Conservation (phyloP, 2,329 filamentous ascomycete species). For the Fusarium multiceps region DNA sequence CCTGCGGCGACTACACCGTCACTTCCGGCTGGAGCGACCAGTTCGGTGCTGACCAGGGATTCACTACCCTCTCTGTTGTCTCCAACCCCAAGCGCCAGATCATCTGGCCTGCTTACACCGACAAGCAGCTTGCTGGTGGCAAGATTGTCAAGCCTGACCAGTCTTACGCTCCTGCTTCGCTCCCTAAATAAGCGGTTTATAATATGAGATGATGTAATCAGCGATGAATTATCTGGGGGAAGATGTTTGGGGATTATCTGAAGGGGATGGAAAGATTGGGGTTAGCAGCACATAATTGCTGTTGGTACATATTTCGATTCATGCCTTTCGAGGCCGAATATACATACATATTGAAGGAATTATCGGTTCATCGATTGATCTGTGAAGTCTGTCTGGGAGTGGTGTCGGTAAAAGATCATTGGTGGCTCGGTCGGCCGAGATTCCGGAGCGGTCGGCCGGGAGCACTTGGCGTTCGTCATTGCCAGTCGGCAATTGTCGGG, state of each 20-base stretch:
- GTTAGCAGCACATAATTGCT: constrained; percentile 2
- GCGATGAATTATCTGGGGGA: neutral
- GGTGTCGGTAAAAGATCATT: neutral
- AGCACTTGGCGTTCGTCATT: neutral
- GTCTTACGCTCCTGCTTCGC: constrained; percentile 54
- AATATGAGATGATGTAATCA: neutral
- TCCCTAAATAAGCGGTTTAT: constrained; percentile 38
- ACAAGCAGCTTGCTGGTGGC: constrained; percentile 59
- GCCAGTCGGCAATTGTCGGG: neutral
- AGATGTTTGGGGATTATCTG: neutral
- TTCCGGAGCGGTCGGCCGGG: neutral
- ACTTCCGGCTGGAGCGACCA: constrained; percentile 64
- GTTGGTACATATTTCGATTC: constrained; percentile 15
- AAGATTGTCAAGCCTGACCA: constrained; percentile 61
- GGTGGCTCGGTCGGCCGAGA: neutral
- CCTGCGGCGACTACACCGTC: constrained; percentile 63
- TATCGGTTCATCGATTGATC: neutral
- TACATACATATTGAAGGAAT: neutral
- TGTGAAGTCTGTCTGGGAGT: neutral
- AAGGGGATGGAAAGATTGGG: constrained; percentile 4
- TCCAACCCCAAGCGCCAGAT: constrained; percentile 58
- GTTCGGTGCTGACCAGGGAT: constrained; percentile 63
- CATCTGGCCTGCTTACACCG: constrained; percentile 65
- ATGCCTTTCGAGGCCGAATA: neutral
- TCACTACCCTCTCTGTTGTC: constrained; percentile 65